These are phyloP conservation scores for Bruguiera hainesii DNA, from an alignment of 441 rosid species.

Conservation along the genomic window DNA sequence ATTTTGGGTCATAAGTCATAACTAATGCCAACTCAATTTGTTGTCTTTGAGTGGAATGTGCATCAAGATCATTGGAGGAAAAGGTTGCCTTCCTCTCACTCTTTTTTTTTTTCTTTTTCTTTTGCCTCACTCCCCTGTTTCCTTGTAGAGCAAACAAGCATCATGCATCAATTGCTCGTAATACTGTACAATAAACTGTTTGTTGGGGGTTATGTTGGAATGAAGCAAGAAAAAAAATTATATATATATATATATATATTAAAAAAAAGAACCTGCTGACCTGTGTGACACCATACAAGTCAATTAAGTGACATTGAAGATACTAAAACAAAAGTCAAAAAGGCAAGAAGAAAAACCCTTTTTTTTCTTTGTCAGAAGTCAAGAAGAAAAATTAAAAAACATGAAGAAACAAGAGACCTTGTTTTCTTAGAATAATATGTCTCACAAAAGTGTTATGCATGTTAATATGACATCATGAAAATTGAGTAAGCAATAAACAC, in stretches of 20 bases:
- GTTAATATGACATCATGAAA: conserved; percentile 1
- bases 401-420: not conserved
- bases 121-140: not conserved
- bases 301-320: conserved; percentile 13
- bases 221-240: not conserved
- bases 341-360: conserved; percentile 14
- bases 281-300: conserved; percentile 14
- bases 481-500: conserved; percentile 1
- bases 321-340: conserved; percentile 12
- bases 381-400: conserved; percentile 12
- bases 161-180: not conserved
- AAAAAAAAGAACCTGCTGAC: conserved; percentile 13
- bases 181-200: not conserved
- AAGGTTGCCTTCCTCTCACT: not conserved
- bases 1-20: too few species aligned
- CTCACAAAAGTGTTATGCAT: not conserved
- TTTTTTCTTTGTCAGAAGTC: not conserved
- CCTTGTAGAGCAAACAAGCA: conserved; percentile 1
- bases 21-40: too few species aligned
- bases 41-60: not conserved
- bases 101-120: too few species aligned
- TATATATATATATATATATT: too few species aligned
- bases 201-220: not conserved
- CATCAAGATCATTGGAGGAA: not conserved
- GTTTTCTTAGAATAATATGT: not conserved